Evolutionary conservation across 2,329 filamentous ascomycete genomes (phyloP).

Genomic region (Atkinsonella texensis): DNA sequence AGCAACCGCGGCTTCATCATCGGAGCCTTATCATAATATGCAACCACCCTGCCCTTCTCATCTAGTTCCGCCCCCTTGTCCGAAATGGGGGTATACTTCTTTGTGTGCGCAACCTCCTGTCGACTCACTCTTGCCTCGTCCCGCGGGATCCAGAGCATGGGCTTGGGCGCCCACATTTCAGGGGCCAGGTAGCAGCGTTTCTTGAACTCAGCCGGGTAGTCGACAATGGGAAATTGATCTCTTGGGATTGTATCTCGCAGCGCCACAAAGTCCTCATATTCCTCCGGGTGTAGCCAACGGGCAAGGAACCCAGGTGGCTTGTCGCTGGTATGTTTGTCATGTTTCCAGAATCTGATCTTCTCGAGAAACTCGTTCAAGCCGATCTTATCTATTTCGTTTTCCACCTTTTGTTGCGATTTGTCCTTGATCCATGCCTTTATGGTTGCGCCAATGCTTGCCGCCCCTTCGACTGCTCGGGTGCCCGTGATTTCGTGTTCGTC

Average conservation of each 20-base stretch:
- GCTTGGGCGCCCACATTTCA: constrained; percentile 43
- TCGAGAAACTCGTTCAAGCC: constrained; percentile 17
- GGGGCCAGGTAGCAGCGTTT: constrained; percentile 58
- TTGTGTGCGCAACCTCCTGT: constrained; percentile 66
- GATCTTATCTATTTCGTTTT: constrained; percentile 13
- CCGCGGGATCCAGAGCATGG: constrained; percentile 74
- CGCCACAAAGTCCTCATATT: constrained; percentile 59
- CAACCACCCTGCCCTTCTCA: constrained; percentile 21
- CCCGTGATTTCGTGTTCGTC: constrained; percentile 16
- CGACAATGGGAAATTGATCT: constrained; percentile 27
- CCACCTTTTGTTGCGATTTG: constrained; percentile 25
- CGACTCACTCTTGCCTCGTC: constrained; percentile 62
- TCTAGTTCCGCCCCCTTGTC: constrained; percentile 35
- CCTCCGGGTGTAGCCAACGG: constrained; percentile 67
- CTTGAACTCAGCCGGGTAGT: constrained; percentile 32
- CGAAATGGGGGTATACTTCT: constrained; percentile 62
- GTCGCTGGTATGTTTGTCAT: constrained; percentile 15
- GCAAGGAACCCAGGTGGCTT: constrained; percentile 38
- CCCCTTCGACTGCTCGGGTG: constrained; percentile 26
- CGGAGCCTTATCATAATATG: constrained; percentile 27
- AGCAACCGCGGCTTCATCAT: constrained; percentile 22
- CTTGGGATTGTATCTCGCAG: constrained; percentile 59
- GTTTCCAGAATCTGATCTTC: constrained; percentile 16
- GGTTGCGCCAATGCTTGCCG: constrained; percentile 20
- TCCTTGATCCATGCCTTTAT: constrained; percentile 22